Evolutionary conservation across 2,329 filamentous ascomycete species (phyloP).

Genomic region (Tolypocladium tropicale): DNA sequence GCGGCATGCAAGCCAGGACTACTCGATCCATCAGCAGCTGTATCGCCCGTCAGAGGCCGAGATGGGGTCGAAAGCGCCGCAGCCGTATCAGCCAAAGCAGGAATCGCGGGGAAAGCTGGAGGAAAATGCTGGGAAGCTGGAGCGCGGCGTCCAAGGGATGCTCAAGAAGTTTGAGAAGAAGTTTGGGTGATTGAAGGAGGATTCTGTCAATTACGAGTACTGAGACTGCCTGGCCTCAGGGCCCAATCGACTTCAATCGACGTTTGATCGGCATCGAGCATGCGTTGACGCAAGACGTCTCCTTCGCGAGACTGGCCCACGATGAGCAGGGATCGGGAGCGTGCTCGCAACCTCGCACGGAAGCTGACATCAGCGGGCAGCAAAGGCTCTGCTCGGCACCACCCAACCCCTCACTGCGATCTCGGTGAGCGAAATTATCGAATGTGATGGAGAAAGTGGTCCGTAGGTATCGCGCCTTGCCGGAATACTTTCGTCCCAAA

Average conservation of each 20-base stretch:
- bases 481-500: too few species aligned
- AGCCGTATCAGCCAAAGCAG: slow-evolving; percentile 31
- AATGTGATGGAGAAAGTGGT: too few species aligned
- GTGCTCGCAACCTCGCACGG: too few species aligned
- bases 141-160: slow-evolving; percentile 61
- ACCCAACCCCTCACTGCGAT: background rate
- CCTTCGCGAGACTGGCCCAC: background rate
- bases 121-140: slow-evolving; percentile 53
- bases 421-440: too few species aligned
- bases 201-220: too few species aligned
- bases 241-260: too few species aligned
- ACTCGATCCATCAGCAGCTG: slow-evolving; percentile 55
- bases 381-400: background rate
- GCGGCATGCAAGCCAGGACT: slow-evolving; percentile 28
- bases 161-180: slow-evolving; percentile 74
- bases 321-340: too few species aligned
- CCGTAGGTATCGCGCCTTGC: too few species aligned
- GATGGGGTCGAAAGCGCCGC: slow-evolving; percentile 16
- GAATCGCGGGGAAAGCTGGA: slow-evolving; percentile 46
- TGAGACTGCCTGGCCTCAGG: too few species aligned
- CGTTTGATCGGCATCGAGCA: background rate
- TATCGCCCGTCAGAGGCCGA: slow-evolving; percentile 61
- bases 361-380: background rate
- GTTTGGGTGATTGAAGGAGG: slow-evolving; percentile 35
- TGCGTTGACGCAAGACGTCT: background rate